Percentiles rank a stretch among this genome's conserved stretches.
Conservation (phyloP, 177 flowering plant genomes). For the Telopea speciosissima region DNA sequence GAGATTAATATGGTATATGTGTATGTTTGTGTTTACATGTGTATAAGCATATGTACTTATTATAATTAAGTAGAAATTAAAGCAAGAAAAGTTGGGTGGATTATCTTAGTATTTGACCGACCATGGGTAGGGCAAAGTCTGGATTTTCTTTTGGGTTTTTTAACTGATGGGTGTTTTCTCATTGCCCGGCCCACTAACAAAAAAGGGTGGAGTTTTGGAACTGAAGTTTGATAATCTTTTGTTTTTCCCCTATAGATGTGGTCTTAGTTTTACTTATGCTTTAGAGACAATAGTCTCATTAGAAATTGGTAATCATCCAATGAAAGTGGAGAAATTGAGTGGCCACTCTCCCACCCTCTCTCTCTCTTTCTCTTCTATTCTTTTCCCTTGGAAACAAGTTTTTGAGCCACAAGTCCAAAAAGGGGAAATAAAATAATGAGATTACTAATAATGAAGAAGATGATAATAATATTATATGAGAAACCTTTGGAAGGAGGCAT, state of each 20-base stretch:
- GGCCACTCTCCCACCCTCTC: neutral
- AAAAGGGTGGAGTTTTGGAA: neutral
- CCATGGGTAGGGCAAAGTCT: neutral
- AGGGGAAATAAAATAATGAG: neutral
- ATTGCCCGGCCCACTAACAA: neutral
- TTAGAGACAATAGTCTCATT: neutral
- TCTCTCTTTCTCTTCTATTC: no score
- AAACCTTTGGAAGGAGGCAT: neutral
- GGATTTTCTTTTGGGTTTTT: neutral
- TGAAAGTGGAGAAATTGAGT: neutral
- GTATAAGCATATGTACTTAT: no score
- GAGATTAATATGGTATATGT: no score
- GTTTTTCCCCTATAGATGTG: neutral
- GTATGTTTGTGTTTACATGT: neutral
- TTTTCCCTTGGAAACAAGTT: neutral
- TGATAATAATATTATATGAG: no score
- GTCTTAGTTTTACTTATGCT: neutral
- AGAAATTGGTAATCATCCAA: neutral
- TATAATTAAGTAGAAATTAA: neutral
- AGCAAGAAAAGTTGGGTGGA: neutral
- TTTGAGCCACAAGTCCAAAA: neutral
- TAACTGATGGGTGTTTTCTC: neutral
- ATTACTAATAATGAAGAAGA: neutral
- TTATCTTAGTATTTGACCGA: neutral
- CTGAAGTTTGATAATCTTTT: neutral